Evolutionary conservation across 2,329 filamentous ascomycete genomes (phyloP).

Genomic region (Fusarium torulosum): DNA sequence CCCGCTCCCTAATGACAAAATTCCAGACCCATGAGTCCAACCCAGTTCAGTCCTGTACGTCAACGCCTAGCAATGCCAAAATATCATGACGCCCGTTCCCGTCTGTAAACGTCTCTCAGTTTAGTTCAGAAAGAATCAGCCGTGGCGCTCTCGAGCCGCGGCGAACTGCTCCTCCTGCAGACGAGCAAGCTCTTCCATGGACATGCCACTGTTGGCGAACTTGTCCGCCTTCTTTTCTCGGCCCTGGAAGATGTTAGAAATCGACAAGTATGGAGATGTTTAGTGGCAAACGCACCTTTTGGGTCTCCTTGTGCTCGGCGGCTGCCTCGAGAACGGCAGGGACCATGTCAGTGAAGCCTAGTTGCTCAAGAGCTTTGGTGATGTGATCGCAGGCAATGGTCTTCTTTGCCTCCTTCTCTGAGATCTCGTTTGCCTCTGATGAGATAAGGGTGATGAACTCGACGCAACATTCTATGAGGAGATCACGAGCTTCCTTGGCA

Average conservation of each 20-base stretch:
- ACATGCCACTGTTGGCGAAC: constrained; percentile 93
- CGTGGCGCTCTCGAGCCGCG: constrained; percentile 67
- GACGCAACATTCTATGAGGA: constrained; percentile 98
- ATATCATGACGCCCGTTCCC: constrained; percentile 41
- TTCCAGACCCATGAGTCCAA: constrained; percentile 27
- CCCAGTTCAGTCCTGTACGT: constrained; percentile 38
- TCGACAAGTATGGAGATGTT: constrained; percentile 37
- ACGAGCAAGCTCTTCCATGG: constrained; percentile 87
- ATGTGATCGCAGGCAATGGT: constrained; percentile 99
- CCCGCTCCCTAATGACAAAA: constrained; percentile 33
- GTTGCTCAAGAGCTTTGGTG: constrained; percentile 90
- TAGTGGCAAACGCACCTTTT: constrained; percentile 75
- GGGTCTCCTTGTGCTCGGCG: constrained; percentile 89
- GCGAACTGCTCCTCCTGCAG: constrained; percentile 94
- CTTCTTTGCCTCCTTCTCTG: constrained; percentile 98
- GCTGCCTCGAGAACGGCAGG: constrained; percentile 88
- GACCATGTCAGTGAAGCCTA: constrained; percentile 94
- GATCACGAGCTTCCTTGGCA: constrained; percentile 92
- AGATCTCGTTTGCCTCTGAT: constrained; percentile 99
- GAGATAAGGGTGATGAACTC: constrained; percentile 99
- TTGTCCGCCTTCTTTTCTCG: constrained; percentile 98
- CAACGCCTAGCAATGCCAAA: constrained; percentile 55
- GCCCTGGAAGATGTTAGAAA: constrained; percentile 70
- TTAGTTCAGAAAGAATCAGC: constrained; percentile 34
- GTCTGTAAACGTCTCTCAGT: constrained; percentile 1